phyloP scores from a whole-genome alignment of 2,329 filamentous ascomycete species.

The Pseudogymnoascus sp. region DNA sequence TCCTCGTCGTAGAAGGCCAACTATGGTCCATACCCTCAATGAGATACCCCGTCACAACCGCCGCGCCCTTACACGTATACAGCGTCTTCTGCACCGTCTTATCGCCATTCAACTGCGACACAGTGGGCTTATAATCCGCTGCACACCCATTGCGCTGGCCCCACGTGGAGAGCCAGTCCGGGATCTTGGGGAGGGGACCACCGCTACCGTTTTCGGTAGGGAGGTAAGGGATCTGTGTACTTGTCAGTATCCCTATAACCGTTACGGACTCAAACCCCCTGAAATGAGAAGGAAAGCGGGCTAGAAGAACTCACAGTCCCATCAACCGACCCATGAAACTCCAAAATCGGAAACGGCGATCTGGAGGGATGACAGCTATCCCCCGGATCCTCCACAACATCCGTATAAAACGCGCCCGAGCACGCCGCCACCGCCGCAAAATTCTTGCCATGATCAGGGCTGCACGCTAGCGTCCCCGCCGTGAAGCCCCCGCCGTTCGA shows the following conservation, averaged over 20 bases:
- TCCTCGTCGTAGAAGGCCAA: constrained; percentile 33
- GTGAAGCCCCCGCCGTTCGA: constrained; percentile 38
- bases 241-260: not conserved
- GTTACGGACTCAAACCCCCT: not conserved
- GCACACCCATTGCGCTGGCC: constrained; percentile 26
- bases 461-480: constrained; percentile 33
- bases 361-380: constrained; percentile 30
- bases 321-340: constrained; percentile 39
- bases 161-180: constrained; percentile 35
- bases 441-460: constrained; percentile 27
- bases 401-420: constrained; percentile 35
- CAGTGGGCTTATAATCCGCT: constrained; percentile 22
- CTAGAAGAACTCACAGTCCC: not conserved
- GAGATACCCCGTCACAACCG: not conserved
- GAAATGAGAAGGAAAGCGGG: not conserved
- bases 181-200: constrained; percentile 38
- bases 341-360: constrained; percentile 36
- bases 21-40: constrained; percentile 29
- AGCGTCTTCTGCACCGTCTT: constrained; percentile 18
- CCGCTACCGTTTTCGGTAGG: constrained; percentile 35
- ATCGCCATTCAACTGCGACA: constrained; percentile 27
- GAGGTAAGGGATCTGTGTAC: not conserved
- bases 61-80: constrained; percentile 14
- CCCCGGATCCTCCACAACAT: constrained; percentile 25
- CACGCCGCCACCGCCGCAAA: constrained; percentile 39